Conservation (phyloP, 371 early-diverging fungal genomes). For the Mortierella sp. region DNA sequence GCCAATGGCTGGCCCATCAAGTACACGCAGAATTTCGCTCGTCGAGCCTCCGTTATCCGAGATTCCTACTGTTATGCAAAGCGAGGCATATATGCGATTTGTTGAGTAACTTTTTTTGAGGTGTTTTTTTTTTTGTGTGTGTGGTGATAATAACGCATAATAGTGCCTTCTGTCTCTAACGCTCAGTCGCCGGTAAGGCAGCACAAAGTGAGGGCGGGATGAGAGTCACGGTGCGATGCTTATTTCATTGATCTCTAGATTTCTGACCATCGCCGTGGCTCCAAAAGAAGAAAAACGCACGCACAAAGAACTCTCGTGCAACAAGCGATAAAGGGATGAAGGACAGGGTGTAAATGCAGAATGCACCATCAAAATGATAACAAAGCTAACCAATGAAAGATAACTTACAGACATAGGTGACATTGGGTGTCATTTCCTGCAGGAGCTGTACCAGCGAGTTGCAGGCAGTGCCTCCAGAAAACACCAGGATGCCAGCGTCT, state of each 20-base stretch:
- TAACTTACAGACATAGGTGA: slow-evolving; percentile 65
- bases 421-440: slow-evolving; percentile 66
- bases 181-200: too few relatives aligned
- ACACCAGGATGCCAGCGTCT: slow-evolving; percentile 62
- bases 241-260: too few relatives aligned
- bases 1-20: slow-evolving; percentile 80
- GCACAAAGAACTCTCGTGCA: too few relatives aligned
- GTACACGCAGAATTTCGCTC: slow-evolving; percentile 71
- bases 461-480: slow-evolving; percentile 81
- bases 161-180: too few relatives aligned
- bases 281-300: too few relatives aligned
- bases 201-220: too few relatives aligned
- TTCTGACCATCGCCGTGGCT: too few relatives aligned
- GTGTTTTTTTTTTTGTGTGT: slow-evolving; percentile 3
- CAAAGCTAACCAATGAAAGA: background rate
- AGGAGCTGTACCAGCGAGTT: slow-evolving; percentile 68
- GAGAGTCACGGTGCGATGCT: too few relatives aligned
- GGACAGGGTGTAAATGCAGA: too few relatives aligned
- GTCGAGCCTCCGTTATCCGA: slow-evolving; percentile 79
- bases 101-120: background rate
- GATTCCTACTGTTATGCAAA: slow-evolving; percentile 63
- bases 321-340: too few relatives aligned
- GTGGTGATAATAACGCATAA: too few relatives aligned
- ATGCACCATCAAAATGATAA: background rate
- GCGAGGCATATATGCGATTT: background rate